phyloP scores from a whole-genome alignment of 345 rosid genomes.

The Eutrema yunnanense region DNA sequence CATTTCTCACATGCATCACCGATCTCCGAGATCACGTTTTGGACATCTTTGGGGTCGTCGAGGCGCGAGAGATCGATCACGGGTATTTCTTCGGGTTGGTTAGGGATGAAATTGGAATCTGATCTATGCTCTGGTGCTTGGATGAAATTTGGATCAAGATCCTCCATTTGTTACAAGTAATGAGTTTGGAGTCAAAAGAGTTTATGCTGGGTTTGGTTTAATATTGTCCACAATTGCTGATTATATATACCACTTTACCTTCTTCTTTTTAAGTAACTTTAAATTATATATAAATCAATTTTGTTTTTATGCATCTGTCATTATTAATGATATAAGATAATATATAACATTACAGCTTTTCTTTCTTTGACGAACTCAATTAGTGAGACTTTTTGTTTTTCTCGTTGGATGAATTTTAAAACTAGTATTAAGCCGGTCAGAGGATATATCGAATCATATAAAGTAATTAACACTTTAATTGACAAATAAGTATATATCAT shows the following conservation, averaged over 20 bases:
- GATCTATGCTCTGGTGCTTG: conserved; percentile 45
- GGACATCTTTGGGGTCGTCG: neutral
- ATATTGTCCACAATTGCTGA: neutral
- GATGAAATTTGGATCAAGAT: conserved; percentile 41
- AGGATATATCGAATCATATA: neutral
- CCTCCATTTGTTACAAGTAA: conserved; percentile 32
- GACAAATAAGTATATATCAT: neutral
- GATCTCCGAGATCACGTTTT: conserved; percentile 33
- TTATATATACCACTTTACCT: too few species aligned
- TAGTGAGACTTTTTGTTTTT: neutral
- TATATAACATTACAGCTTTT: neutral
- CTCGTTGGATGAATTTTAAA: neutral
- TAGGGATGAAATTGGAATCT: neutral
- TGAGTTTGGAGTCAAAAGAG: neutral
- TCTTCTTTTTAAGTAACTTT: too few species aligned
- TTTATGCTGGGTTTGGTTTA: neutral
- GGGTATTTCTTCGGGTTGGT: conserved; percentile 40
- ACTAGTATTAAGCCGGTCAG: too few species aligned
- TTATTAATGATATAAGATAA: neutral
- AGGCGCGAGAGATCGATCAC: conserved; percentile 40
- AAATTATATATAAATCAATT: neutral
- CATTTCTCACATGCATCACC: conserved; percentile 39
- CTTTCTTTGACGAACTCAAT: neutral
- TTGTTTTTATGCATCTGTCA: neutral
- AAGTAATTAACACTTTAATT: neutral